These are phyloP conservation scores for Neostapfia colusana DNA, from an alignment of 176 grass and related monocot species.

Conservation along the genomic window DNA sequence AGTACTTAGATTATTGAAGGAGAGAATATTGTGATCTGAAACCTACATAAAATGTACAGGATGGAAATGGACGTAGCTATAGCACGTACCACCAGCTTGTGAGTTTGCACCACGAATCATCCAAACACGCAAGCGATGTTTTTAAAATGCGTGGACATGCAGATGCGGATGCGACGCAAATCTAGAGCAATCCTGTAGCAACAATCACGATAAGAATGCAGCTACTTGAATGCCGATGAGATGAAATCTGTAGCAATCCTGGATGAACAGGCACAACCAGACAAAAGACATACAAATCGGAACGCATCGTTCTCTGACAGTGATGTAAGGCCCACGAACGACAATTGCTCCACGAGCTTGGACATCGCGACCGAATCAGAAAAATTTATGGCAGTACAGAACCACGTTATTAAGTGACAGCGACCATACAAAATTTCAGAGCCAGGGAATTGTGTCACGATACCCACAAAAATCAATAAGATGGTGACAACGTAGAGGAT, in stretches of 20 bases:
- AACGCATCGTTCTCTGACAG: not conserved
- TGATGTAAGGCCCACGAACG: not conserved
- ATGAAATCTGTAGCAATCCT: constrained; percentile 19
- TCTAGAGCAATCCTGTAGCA: not conserved
- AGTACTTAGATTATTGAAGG: too few relatives aligned
- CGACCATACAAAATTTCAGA: not conserved
- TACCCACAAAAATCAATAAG: not conserved
- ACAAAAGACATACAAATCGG: not conserved
- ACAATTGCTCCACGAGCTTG: not conserved
- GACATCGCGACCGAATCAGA: not conserved
- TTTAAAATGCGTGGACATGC: not conserved
- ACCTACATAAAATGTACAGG: not conserved
- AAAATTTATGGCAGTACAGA: not conserved
- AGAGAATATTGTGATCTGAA: not conserved
- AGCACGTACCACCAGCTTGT: not conserved
- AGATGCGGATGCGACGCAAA: not conserved
- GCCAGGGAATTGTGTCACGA: not conserved
- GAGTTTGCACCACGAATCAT: not conserved
- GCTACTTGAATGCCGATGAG: not conserved
- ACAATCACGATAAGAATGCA: not conserved
- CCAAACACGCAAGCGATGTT: not conserved
- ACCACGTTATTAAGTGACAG: not conserved
- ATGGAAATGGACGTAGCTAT: not conserved
- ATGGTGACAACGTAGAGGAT: not conserved
- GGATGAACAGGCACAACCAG: not conserved